Percentiles rank a stretch among this genome's conserved stretches.
Evolutionary conservation across 805 yeast species (phyloP).

Genomic region (Yamadazyma olivae): DNA sequence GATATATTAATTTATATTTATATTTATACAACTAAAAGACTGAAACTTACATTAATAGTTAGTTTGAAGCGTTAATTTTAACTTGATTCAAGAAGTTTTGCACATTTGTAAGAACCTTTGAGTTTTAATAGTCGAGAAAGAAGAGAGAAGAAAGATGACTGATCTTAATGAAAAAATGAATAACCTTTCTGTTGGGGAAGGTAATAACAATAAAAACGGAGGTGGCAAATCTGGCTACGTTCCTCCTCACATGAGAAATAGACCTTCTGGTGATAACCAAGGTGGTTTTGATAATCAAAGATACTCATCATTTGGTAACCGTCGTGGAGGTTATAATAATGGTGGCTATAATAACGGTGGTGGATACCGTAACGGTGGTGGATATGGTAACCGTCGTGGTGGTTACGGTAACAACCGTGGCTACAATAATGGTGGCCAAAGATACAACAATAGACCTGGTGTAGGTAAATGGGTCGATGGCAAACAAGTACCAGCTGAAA

Average conservation of each 20-base stretch:
- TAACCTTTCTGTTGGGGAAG: constrained; percentile 49
- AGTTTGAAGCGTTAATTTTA: neutral
- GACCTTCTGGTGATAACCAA: constrained; percentile 8
- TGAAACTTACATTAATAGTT: neutral
- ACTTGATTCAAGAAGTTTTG: neutral
- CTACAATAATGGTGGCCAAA: constrained; percentile 17
- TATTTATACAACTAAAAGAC: neutral
- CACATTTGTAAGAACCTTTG: no score
- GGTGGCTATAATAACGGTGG: constrained; percentile 20
- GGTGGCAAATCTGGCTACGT: constrained; percentile 37
- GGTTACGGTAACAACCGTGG: constrained; percentile 19
- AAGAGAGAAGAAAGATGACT: constrained; percentile 39
- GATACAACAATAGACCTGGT: constrained; percentile 40
- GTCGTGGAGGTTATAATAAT: constrained; percentile 15
- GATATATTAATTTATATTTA: constrained; percentile 12
- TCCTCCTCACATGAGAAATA: constrained; percentile 48
- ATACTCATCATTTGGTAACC: constrained; percentile 4
- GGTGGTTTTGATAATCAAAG: constrained; percentile 1
- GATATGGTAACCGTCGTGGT: constrained; percentile 25
- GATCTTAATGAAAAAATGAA: constrained; percentile 57
- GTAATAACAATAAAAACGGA: constrained; percentile 10
- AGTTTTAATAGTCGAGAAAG: no score
- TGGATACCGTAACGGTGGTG: constrained; percentile 10
- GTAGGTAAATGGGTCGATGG: constrained; percentile 88
- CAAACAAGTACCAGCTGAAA: constrained; percentile 77